These are phyloP conservation scores for Pseudocercospora cruenta DNA, from an alignment of 2,329 filamentous ascomycete genomes.

Conservation along the genomic window DNA sequence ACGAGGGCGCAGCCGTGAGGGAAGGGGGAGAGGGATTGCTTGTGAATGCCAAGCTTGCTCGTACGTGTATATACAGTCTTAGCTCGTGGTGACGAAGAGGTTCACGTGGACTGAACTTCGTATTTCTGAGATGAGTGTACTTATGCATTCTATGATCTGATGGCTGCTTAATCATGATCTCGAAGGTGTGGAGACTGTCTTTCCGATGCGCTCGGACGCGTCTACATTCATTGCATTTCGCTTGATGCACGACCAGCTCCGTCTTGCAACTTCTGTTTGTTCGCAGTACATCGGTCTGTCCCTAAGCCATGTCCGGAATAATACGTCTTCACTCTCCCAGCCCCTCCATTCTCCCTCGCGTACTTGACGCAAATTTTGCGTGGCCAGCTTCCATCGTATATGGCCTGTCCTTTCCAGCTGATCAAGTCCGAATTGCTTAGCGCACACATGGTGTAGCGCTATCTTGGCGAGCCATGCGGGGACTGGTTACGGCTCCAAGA, in stretches of 20 bases:
- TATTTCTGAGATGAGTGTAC: not conserved
- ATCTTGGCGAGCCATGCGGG: not conserved
- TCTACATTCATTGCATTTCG: too few relatives aligned
- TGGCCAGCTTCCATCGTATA: not conserved
- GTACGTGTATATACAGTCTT: not conserved
- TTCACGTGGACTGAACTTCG: not conserved
- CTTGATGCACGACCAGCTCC: too few relatives aligned
- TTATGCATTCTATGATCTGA: not conserved
- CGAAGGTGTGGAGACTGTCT: too few relatives aligned
- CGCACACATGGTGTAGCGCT: not conserved
- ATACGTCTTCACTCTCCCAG: not conserved
- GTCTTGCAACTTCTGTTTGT: too few relatives aligned
- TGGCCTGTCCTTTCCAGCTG: not conserved
- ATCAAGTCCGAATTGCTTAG: not conserved
- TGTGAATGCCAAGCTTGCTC: not conserved
- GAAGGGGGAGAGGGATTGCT: not conserved
- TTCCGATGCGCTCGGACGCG: too few relatives aligned
- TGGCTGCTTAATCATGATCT: not conserved
- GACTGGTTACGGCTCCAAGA: not conserved
- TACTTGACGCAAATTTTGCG: not conserved
- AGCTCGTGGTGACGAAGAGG: not conserved
- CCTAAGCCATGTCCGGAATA: not conserved
- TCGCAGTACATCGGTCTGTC: too few relatives aligned
- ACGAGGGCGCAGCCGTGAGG: conserved; percentile 32
- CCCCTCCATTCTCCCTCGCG: not conserved